phyloP scores from a whole-genome alignment of 768 basidiomycete species.

The Grammothele lineata region DNA sequence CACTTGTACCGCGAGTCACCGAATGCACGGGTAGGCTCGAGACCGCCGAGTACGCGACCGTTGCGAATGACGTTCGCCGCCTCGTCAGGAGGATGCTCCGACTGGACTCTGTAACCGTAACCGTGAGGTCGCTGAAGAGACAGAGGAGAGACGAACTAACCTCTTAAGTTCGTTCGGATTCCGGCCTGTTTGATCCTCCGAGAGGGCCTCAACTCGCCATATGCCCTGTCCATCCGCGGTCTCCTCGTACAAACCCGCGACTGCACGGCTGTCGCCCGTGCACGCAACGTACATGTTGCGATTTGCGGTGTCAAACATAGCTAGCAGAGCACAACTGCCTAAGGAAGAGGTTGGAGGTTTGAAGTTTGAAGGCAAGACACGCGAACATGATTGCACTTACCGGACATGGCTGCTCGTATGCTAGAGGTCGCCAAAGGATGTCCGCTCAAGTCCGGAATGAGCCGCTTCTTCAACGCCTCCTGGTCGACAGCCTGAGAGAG shows the following conservation, averaged over 20 bases:
- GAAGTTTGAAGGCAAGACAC: too few species aligned
- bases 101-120: conserved; percentile 52
- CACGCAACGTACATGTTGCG: conserved; percentile 85
- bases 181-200: conserved; percentile 93
- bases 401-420: conserved; percentile 83
- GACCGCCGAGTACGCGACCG: conserved; percentile 81
- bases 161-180: conserved; percentile 81
- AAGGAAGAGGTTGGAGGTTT: conserved; percentile 2
- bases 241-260: conserved; percentile 88
- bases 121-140: background rate
- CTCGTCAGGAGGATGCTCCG: conserved; percentile 81
- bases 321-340: conserved; percentile 91
- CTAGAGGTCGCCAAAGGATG: conserved; percentile 66
- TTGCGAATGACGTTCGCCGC: conserved; percentile 65
- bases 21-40: conserved; percentile 85
- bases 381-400: conserved; percentile 28
- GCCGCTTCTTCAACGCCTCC: conserved; percentile 42
- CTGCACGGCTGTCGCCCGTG: conserved; percentile 92
- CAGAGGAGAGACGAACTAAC: conserved; percentile 37
- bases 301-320: conserved; percentile 80
- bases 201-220: conserved; percentile 93
- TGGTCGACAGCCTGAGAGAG: conserved; percentile 55
- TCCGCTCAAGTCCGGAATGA: conserved; percentile 60
- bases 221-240: conserved; percentile 57
- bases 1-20: conserved; percentile 91